Evolutionary conservation across 2,329 filamentous ascomycete species (phyloP).

Genomic region (Amauroascus verrucosus): DNA sequence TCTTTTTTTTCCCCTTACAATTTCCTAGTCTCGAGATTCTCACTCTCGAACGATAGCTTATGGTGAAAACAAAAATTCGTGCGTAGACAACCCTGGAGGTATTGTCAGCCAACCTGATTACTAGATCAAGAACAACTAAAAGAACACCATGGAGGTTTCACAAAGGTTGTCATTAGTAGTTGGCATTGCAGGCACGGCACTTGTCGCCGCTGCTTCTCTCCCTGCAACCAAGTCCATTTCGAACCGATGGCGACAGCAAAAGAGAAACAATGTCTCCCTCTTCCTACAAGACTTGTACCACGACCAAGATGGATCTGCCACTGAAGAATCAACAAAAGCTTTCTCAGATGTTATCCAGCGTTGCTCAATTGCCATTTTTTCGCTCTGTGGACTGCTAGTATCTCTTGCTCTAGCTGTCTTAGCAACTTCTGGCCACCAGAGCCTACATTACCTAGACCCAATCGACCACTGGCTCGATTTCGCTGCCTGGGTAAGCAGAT

Average conservation of each 20-base stretch:
- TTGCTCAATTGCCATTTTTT: slow-evolving; percentile 44
- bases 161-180: slow-evolving; percentile 1
- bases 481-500: slow-evolving; percentile 52
- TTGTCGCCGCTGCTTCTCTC: slow-evolving; percentile 5
- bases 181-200: slow-evolving; percentile 5
- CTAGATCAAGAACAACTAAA: too few relatives aligned
- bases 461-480: slow-evolving; percentile 52
- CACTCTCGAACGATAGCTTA: too few relatives aligned
- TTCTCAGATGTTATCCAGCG: slow-evolving; percentile 55
- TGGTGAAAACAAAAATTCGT: neutral
- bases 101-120: too few relatives aligned
- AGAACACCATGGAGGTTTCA: slow-evolving; percentile 5
- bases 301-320: slow-evolving; percentile 60
- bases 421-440: slow-evolving; percentile 31
- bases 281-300: slow-evolving; percentile 41
- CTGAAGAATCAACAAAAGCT: slow-evolving; percentile 49
- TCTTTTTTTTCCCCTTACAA: too few relatives aligned
- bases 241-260: slow-evolving; percentile 10
- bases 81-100: neutral
- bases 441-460: slow-evolving; percentile 20
- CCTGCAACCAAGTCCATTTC: slow-evolving; percentile 12
- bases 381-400: slow-evolving; percentile 43
- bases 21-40: too few relatives aligned
- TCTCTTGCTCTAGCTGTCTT: slow-evolving; percentile 51
- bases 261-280: slow-evolving; percentile 22